Percentiles rank a stretch among this genome's conserved stretches.
Conservation (phyloP, 2,329 filamentous ascomycete genomes). For the Cytospora piceae region DNA sequence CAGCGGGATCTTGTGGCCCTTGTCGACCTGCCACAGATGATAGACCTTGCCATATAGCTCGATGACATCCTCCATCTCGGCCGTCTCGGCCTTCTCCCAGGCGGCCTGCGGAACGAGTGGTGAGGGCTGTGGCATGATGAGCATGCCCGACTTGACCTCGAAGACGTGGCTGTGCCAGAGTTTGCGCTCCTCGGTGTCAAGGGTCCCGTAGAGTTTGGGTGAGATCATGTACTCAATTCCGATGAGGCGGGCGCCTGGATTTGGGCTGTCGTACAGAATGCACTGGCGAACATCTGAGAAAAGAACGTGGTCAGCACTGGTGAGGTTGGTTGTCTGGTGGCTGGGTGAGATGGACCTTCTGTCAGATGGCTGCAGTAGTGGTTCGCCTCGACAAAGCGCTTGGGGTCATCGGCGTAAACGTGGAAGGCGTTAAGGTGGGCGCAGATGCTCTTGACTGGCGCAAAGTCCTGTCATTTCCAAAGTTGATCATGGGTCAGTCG, state of each 20-base stretch:
- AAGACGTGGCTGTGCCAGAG: constrained; percentile 80
- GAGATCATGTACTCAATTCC: constrained; percentile 90
- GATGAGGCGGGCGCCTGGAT: constrained; percentile 71
- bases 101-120: constrained; percentile 55
- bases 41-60: constrained; percentile 81
- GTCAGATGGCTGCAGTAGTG: constrained; percentile 84
- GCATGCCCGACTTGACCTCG: constrained; percentile 78
- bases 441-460: constrained; percentile 74
- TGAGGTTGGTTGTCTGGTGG: too few relatives aligned
- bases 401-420: constrained; percentile 74
- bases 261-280: constrained; percentile 77
- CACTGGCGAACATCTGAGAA: constrained; percentile 75
- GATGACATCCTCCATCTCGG: constrained; percentile 78
- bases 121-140: constrained; percentile 71
- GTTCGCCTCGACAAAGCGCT: constrained; percentile 73
- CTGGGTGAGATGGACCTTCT: constrained; percentile 47
- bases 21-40: constrained; percentile 85
- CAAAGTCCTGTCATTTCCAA: constrained; percentile 57
- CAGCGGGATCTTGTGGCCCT: constrained; percentile 62
- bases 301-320: not conserved
- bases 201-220: constrained; percentile 65
- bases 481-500: not conserved
- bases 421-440: constrained; percentile 89
- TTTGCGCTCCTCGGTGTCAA: constrained; percentile 68
- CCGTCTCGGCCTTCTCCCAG: constrained; percentile 78